phyloP scores from a whole-genome alignment of 176 grass and related monocot genomes.

The Echinochloa phyllopogon region DNA sequence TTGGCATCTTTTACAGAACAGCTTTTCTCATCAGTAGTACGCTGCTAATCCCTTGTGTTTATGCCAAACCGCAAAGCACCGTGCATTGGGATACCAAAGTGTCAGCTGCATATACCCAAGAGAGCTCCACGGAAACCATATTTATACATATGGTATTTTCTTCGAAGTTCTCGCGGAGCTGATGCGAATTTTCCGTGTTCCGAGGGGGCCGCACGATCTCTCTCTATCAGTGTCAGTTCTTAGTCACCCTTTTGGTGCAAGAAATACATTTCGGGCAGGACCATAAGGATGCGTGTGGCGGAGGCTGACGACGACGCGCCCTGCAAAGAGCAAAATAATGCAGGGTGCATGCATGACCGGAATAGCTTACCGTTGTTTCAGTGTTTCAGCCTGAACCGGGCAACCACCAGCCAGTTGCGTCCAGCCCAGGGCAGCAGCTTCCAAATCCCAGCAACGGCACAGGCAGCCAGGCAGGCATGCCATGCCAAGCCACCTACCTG shows the following conservation, averaged over 20 bases:
- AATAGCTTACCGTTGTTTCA: not conserved
- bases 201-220: not conserved
- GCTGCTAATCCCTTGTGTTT: not conserved
- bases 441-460: slow-evolving; percentile 1
- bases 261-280: slow-evolving; percentile 11
- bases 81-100: not conserved
- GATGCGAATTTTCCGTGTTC: not conserved
- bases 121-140: not conserved
- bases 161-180: not conserved
- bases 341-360: not conserved
- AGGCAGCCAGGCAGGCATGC: not conserved
- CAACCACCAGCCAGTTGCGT: slow-evolving; percentile 36
- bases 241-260: not conserved
- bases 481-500: slow-evolving; percentile 4
- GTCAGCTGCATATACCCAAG: not conserved
- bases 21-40: not conserved
- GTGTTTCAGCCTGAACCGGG: not conserved
- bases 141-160: too few species aligned
- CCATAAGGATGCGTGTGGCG: not conserved
- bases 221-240: not conserved
- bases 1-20: slow-evolving; percentile 33
- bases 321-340: not conserved
- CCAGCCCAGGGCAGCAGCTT: slow-evolving; percentile 2
- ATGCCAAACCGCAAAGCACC: not conserved
- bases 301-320: slow-evolving; percentile 14